Evolutionary conservation across 2,329 filamentous ascomycete genomes (phyloP), one percentile per base, ranked within the genome.

Genomic region (Zasmidium angulare): DNA sequence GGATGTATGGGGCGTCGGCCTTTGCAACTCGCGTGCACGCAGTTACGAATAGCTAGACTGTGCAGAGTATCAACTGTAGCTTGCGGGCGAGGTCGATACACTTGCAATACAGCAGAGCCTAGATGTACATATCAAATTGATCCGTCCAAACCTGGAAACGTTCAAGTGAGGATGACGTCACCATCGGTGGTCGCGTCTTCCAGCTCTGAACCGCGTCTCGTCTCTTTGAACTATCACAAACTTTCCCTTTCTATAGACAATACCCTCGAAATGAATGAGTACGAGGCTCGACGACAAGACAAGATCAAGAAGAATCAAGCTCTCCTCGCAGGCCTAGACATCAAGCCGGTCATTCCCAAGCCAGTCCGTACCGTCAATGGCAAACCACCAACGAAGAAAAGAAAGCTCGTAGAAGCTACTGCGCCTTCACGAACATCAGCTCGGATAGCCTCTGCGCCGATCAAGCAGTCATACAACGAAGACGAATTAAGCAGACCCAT

Each of bases 271-370:
- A 78, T 79, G 76, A 72, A 71, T 47, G 75, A 72, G 48, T 80
- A 82, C 63, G 81, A 83, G 64, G 72, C 74, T 1, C 74, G 77
- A 20, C 75, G 81, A 1, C 71, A 75, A 7, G 76, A 74, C 14
- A 82, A 82, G 62, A 82, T 84, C 63, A 76, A 76, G 61, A 74
- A 77, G 10, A 84, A 84, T 63, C 73, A 80, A 63, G 76, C 74
- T 9, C 72, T 83, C 1, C 70, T 84, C 2, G 75, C 75, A 50
- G 75, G 79, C 43, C 76, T 84, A 17, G 77, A 80, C 11, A 76
- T 83, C 52, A 73, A 71, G 53, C 61, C 69, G 10, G 48, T 71
- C 21, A 49, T 64, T 43, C 55, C 67, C 1, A 60, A 62, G 24
- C 43, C 48, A 48, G 55, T 19, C 6, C 61, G 62, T 11, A n/a